Evolutionary conservation across 179 eudicot genomes (phyloP).

Genomic region (Drosera spatulata): DNA sequence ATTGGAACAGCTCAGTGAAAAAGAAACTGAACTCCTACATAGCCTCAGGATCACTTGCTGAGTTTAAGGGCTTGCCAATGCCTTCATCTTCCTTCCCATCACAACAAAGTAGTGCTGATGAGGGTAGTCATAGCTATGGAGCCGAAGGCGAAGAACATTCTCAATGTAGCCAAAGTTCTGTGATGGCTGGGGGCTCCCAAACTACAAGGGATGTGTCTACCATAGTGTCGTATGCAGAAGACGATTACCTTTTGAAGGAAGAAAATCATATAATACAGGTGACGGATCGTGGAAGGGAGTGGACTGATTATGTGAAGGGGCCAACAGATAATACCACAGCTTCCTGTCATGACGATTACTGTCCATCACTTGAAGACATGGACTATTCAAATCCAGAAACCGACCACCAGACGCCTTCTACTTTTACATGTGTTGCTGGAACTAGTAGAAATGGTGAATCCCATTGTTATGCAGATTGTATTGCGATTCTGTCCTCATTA

Average conservation of each 20-base stretch:
- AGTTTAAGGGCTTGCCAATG: constrained; percentile 46
- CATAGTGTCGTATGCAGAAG: constrained; percentile 22
- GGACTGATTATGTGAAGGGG: too few species aligned
- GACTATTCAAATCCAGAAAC: constrained; percentile 37
- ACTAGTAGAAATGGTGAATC: constrained; percentile 24
- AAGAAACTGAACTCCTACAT: constrained; percentile 77
- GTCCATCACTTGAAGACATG: constrained; percentile 28
- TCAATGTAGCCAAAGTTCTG: constrained; percentile 61
- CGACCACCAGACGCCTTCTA: constrained; percentile 40
- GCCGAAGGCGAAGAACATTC: constrained; percentile 55
- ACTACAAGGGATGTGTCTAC: constrained; percentile 34
- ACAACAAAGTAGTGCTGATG: constrained; percentile 48
- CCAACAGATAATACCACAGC: constrained; percentile 19
- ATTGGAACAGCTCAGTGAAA: constrained; percentile 97
- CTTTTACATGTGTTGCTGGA: constrained; percentile 31
- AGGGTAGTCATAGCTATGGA: constrained; percentile 36
- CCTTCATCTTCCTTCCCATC: constrained; percentile 40
- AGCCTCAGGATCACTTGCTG: constrained; percentile 80
- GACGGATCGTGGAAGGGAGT: constrained; percentile 18
- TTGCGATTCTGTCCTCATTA: constrained; percentile 34
- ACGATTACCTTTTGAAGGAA: constrained; percentile 30
- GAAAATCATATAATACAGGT: constrained; percentile 11
- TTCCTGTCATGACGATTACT: constrained; percentile 31
- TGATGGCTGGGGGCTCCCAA: constrained; percentile 42
- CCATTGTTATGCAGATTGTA: constrained; percentile 22